Percentiles rank a stretch among this genome's conserved stretches.
phyloP scores from a whole-genome alignment of 2,329 filamentous ascomycete species.

The Beauveria sp. region DNA sequence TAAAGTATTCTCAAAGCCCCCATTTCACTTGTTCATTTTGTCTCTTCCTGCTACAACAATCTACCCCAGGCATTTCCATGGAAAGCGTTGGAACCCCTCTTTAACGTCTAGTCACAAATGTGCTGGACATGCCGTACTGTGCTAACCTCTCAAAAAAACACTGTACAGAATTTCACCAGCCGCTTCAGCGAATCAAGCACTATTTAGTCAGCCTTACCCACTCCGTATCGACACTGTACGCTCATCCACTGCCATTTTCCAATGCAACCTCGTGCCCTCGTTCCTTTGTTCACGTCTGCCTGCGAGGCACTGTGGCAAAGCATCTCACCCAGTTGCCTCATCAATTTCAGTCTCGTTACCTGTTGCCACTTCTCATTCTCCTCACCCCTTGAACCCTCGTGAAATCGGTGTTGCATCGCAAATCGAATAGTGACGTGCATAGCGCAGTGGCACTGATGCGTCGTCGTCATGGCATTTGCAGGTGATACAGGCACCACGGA shows the following conservation, averaged over 20 bases:
- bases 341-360: not conserved
- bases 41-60: not conserved
- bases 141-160: not conserved
- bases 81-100: not conserved
- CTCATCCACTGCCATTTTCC: not conserved
- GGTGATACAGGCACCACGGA: conserved; percentile 1
- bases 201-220: not conserved
- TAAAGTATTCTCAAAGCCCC: too few relatives aligned
- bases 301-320: conserved; percentile 2
- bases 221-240: not conserved
- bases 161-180: not conserved
- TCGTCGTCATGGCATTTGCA: conserved; percentile 1
- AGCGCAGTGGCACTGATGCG: not conserved
- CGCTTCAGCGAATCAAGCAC: not conserved
- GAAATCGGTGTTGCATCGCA: not conserved
- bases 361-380: not conserved
- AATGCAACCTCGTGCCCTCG: not conserved
- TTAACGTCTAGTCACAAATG: conserved; percentile 3
- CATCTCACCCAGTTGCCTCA: not conserved
- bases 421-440: conserved; percentile 2
- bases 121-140: not conserved
- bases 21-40: not conserved
- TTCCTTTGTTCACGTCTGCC: not conserved
- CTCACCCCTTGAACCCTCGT: not conserved
- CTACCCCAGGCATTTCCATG: not conserved